Evolutionary conservation across 345 rosid species (phyloP), one percentile per base, ranked within the genome.

Genomic region (Chamaenerion angustifolium): DNA sequence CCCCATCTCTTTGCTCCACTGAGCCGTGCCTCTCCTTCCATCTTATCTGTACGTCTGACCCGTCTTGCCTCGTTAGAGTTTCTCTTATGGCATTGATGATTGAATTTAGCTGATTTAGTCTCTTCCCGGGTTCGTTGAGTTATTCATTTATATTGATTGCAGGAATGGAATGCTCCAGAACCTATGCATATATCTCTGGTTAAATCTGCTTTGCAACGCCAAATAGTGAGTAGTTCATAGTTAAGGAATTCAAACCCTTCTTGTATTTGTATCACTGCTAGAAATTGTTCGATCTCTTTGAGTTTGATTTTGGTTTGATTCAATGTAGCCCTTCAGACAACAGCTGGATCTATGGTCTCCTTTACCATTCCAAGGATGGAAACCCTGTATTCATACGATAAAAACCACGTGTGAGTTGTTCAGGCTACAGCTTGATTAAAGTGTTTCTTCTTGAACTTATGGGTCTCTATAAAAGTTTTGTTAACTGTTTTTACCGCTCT

Each of bases 91-190:
- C 0, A 14, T 13, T 19, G 14, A 13, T 16, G 37, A 44, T 43
- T 13, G 12, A 41, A 8, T 19, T 53, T 35, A 27, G 55, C 53
- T 2, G 13, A 21, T 42, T 21, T 21, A 7, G 37, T 11, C 52
- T 23, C 35, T 25, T 11, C 42, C 14, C 40, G 4, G 4, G 10
- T 31, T 31, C 37, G 37, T 31, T 31, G 37, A 31, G 37, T 31
- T 31, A 31, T 2, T 16, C 41, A 37, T 11, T 16, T 27, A 17
- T 23, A 11, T 53, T 17, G 16, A 40, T 42, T 51, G 37, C 68
- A 92, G 99, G 99, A 92, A 67, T 88, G 95, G 96, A 88, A 78
- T 71, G 83, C 95, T 12, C 96, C 96, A 13, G 76, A 78, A 63
- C 95, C 96, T 23, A 67, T 64, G 69, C 94, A 92, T 55, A 53